These are phyloP conservation scores for Babesia ovis DNA, from an alignment of 169 alveolate genomes.

Conservation along the genomic window DNA sequence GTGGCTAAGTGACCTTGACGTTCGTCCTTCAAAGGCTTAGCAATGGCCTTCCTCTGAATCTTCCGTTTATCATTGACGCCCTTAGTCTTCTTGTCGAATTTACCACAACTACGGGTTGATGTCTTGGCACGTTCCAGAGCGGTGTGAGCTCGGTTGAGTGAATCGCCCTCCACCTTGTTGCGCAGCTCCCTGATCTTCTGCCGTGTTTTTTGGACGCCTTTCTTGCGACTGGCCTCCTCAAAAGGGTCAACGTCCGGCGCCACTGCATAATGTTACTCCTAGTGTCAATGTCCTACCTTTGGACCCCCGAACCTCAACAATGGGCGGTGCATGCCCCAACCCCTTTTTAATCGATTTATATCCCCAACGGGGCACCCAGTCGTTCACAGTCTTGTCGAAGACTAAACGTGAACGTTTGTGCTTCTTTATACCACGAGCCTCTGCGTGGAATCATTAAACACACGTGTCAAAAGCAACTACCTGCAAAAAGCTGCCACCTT, in stretches of 20 bases:
- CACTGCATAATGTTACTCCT: neutral
- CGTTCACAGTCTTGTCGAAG: slow-evolving; percentile 67
- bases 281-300: neutral
- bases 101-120: slow-evolving; percentile 49
- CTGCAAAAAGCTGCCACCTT: slow-evolving; percentile 79
- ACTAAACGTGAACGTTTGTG: slow-evolving; percentile 73
- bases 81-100: slow-evolving; percentile 44
- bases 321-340: slow-evolving; percentile 39
- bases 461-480: neutral
- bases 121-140: slow-evolving; percentile 24
- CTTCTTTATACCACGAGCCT: slow-evolving; percentile 73
- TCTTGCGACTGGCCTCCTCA: slow-evolving; percentile 31
- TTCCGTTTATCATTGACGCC: slow-evolving; percentile 36
- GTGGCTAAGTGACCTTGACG: slow-evolving; percentile 50
- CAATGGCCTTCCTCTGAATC: slow-evolving; percentile 38
- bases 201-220: slow-evolving; percentile 38
- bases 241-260: slow-evolving; percentile 43
- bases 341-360: slow-evolving; percentile 63
- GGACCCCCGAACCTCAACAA: slow-evolving; percentile 47
- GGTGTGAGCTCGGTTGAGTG: slow-evolving; percentile 9
- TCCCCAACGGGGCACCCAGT: slow-evolving; percentile 85
- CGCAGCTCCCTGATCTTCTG: slow-evolving; percentile 67
- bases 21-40: slow-evolving; percentile 47
- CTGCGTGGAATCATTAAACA: slow-evolving; percentile 3
- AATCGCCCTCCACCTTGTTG: slow-evolving; percentile 54